These are phyloP conservation scores for Alternaria brassicae DNA, from an alignment of 2,329 filamentous ascomycete genomes.

Conservation along the genomic window DNA sequence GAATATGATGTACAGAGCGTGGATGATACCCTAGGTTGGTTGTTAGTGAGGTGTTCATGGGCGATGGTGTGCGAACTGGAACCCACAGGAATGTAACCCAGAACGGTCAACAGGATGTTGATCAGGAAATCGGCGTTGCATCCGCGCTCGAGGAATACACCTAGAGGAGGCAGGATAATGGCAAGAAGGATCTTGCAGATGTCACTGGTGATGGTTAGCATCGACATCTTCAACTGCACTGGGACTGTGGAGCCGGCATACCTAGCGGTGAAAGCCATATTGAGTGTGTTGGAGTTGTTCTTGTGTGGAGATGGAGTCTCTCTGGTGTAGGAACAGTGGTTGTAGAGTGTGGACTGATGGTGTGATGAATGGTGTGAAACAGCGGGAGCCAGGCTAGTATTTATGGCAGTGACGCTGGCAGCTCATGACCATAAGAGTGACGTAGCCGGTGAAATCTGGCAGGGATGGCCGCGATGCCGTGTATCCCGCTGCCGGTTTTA, in stretches of 20 bases:
- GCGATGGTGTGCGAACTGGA: neutral
- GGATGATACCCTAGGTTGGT: conserved; percentile 70
- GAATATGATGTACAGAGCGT: conserved; percentile 91
- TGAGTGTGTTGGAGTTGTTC: conserved; percentile 36
- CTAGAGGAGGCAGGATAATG: conserved; percentile 86
- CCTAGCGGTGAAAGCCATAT: conserved; percentile 68
- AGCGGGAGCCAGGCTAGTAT: conserved; percentile 28
- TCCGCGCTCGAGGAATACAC: conserved; percentile 93
- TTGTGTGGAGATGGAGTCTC: neutral
- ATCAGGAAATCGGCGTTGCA: conserved; percentile 88
- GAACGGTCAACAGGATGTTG: conserved; percentile 82
- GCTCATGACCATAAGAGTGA: conserved; percentile 29
- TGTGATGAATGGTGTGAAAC: conserved; percentile 13
- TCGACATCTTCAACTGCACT: neutral
- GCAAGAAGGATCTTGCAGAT: conserved; percentile 87
- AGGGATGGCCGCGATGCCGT: conserved; percentile 16
- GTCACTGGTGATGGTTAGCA: conserved; percentile 59
- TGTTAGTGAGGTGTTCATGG: conserved; percentile 19
- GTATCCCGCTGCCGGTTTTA: conserved; percentile 19
- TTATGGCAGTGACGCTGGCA: conserved; percentile 32
- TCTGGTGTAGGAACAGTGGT: conserved; percentile 1
- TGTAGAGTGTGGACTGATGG: conserved; percentile 7
- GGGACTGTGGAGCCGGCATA: conserved; percentile 41
- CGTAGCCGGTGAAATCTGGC: conserved; percentile 16
- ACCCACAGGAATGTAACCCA: conserved; percentile 65